Conservation (phyloP, 1,284 basidiomycete species). For the Rhodotorula glutinis region DNA sequence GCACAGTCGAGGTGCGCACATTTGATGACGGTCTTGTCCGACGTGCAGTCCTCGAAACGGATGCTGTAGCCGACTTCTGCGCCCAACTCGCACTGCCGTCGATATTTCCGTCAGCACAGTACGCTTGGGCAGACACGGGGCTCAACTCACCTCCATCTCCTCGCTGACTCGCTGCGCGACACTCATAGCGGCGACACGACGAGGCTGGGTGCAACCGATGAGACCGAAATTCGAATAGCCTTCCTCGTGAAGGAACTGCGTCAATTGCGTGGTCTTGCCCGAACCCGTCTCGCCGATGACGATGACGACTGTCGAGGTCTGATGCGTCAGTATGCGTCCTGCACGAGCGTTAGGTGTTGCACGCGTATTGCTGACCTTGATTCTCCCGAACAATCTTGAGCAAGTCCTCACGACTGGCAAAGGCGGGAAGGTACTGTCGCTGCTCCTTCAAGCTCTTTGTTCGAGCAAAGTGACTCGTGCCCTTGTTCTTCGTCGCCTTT, state of each 20-base stretch:
- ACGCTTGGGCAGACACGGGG: background rate
- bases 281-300: slow-evolving; percentile 51
- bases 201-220: slow-evolving; percentile 95
- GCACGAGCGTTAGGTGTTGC: background rate
- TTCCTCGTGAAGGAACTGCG: slow-evolving; percentile 96
- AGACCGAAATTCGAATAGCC: slow-evolving; percentile 84
- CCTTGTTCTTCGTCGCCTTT: slow-evolving; percentile 49
- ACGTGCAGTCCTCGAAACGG: slow-evolving; percentile 98
- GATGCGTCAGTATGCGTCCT: slow-evolving; percentile 61
- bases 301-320: slow-evolving; percentile 66
- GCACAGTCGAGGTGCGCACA: slow-evolving; percentile 47
- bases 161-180: slow-evolving; percentile 98
- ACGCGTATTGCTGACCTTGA: slow-evolving; percentile 63
- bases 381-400: slow-evolving; percentile 89
- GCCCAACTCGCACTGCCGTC: slow-evolving; percentile 65
- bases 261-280: slow-evolving; percentile 96
- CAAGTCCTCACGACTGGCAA: slow-evolving; percentile 92
- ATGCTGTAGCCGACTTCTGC: slow-evolving; percentile 98
- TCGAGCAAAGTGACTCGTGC: slow-evolving; percentile 20
- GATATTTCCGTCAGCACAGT: background rate
- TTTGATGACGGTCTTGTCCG: slow-evolving; percentile 94
- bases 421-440: slow-evolving; percentile 93
- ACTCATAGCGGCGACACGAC: slow-evolving; percentile 98
- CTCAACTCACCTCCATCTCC: slow-evolving; percentile 70
- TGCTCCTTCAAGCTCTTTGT: slow-evolving; percentile 85